Evolutionary conservation across 495 filamentous ascomycete species (phyloP).

Genomic region (Aspergillus sclerotioniger): DNA sequence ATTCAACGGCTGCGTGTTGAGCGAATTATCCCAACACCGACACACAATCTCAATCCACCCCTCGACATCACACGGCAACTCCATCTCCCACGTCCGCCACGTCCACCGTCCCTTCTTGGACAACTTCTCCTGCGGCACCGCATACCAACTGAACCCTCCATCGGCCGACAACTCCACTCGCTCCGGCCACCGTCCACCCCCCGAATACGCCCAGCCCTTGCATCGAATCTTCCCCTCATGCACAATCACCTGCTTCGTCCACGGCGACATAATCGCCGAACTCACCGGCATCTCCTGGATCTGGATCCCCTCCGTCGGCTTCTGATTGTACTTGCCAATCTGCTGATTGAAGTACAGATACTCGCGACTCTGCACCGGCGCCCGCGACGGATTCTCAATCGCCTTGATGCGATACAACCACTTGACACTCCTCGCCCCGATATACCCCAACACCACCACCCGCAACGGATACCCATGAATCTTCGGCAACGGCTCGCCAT

Average conservation of each 20-base stretch:
- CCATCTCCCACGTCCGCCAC: conserved; percentile 41
- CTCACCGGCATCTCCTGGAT: conserved; percentile 54
- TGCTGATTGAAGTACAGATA: conserved; percentile 49
- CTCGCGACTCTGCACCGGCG: conserved; percentile 44
- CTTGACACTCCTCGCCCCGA: conserved; percentile 45
- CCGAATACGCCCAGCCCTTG: conserved; percentile 47
- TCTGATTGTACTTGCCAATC: conserved; percentile 32
- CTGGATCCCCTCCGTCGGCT: conserved; percentile 34
- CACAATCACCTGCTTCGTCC: conserved; percentile 30
- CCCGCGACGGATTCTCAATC: conserved; percentile 37
- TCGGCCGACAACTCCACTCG: conserved; percentile 46
- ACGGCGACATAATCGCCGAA: conserved; percentile 43
- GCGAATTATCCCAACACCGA: conserved; percentile 42
- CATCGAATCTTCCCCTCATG: conserved; percentile 35
- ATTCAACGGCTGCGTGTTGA: conserved; percentile 42
- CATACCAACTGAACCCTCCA: conserved; percentile 42
- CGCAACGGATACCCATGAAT: conserved; percentile 66
- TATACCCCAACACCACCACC: conserved; percentile 61
- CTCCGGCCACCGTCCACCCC: conserved; percentile 45
- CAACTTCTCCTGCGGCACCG: conserved; percentile 29
- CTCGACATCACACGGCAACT: conserved; percentile 41
- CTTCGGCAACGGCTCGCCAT: conserved; percentile 61
- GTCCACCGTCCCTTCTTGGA: conserved; percentile 37
- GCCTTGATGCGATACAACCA: conserved; percentile 44
- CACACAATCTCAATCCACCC: conserved; percentile 45